phyloP scores from a whole-genome alignment of 106 monocot genomes.

The Alisma plantagoaquatica region DNA sequence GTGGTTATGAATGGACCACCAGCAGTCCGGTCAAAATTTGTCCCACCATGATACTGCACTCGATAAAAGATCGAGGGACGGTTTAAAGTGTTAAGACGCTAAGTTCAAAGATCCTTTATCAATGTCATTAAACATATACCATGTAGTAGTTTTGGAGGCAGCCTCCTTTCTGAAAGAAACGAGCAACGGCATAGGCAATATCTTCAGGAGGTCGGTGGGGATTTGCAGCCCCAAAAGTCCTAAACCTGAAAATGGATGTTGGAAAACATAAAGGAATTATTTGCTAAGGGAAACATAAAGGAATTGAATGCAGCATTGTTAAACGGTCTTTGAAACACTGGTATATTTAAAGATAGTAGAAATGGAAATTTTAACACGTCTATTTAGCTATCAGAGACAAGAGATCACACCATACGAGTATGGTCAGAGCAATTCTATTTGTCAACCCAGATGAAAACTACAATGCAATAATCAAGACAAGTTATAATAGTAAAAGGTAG shows the following conservation, averaged over 20 bases:
- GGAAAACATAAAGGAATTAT: not conserved
- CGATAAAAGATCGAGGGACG: too few species aligned
- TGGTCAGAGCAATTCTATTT: too few species aligned
- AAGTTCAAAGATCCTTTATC: too few species aligned
- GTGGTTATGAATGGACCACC: constrained; percentile 98
- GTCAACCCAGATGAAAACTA: too few species aligned
- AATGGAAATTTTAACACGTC: too few species aligned
- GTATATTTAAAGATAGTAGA: too few species aligned
- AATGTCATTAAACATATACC: constrained; percentile 54
- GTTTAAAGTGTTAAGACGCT: too few species aligned
- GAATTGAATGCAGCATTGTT: too few species aligned
- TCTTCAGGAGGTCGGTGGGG: constrained; percentile 97
- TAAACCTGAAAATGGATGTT: constrained; percentile 42
- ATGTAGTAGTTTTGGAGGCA: constrained; percentile 93
- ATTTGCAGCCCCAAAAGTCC: constrained; percentile 80
- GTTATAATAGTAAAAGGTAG: not conserved
- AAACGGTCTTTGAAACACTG: too few species aligned
- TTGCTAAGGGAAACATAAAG: not conserved
- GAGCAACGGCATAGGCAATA: constrained; percentile 90
- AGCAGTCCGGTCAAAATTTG: constrained; percentile 93
- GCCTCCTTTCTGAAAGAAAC: constrained; percentile 97
- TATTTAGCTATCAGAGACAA: too few species aligned
- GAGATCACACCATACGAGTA: too few species aligned
- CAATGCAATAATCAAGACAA: too few species aligned
- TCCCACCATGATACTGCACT: constrained; percentile 97